Base-by-base conservation (phyloP, 1,139 yeast genomes). In the Sugiyamaella castrensis region DNA sequence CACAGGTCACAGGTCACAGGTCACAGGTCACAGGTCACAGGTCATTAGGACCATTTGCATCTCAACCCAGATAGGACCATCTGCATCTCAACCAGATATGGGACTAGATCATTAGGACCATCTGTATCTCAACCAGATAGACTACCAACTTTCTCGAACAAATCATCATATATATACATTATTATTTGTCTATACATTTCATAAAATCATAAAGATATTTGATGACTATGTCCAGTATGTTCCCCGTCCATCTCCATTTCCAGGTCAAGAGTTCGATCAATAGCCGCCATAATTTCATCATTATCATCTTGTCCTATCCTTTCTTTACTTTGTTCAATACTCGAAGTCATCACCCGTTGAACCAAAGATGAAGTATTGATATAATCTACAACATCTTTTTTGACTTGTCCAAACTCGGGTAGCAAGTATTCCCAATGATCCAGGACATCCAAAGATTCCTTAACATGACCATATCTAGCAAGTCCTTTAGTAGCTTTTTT, bases 361-460 rank as follows among this genome's bases (percentile, higher is more conserved):
- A 42, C 28, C 35, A 28, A 29, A 10, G 51, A 37, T 30, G 59
- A 59, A 5, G 37, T 42, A 16, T 33, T 41, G 15, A 48, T 42
- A 28, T 53, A 49, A 27, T 36, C 43, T 28, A 45, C 53, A 24
- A 55, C 42, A 16, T 53, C 41, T 40, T 53, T 40, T 11, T 44
- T 43, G 7, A 51, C 47, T 16, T 43, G 40, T 1, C 43, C 53
- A 31, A 51, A 50, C 9, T 43, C 53, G 10, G 37, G 40, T 8
- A 41, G 58, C 11, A 59, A 43, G 16, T 50, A 40, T 16, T 60
- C 55, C 44, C 57, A 58, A 15, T 48, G 42, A 10, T 50, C 32
- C 27, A 62, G 46, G 5, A 61, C 52, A 15, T 54, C 57, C 27
- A 58, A 40, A 1, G 64, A 62, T 16, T 54, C 57, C 8, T 48